Percentiles rank a stretch among this genome's conserved stretches.
Conservation (phyloP, 2,329 filamentous ascomycete genomes). For the Exophiala mesophila region DNA sequence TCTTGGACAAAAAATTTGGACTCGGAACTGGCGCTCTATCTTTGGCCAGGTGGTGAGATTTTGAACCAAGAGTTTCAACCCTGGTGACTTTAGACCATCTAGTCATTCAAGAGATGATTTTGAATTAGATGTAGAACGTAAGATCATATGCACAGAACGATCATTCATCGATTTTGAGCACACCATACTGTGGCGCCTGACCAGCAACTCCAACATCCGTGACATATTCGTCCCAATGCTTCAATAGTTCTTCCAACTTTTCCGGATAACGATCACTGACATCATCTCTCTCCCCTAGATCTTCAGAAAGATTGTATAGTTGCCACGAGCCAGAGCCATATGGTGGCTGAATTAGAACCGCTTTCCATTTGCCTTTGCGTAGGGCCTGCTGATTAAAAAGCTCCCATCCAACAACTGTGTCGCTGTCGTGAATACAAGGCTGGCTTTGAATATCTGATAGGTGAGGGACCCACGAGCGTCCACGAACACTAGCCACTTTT, state of each 20-base stretch:
- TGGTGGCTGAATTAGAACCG: constrained; percentile 73
- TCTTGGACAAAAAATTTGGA: no score
- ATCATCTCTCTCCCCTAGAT: constrained; percentile 71
- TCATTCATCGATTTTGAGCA: no score
- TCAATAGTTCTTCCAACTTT: constrained; percentile 41
- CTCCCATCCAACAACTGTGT: constrained; percentile 30
- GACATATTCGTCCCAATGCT: constrained; percentile 51
- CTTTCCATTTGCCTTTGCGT: constrained; percentile 81
- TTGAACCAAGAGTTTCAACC: no score
- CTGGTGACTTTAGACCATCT: no score
- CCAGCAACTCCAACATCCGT: not conserved
- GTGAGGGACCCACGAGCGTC: constrained; percentile 29
- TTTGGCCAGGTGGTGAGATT: no score
- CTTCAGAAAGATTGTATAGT: constrained; percentile 70
- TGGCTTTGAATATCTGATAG: constrained; percentile 30
- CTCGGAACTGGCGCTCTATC: no score
- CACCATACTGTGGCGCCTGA: no score
- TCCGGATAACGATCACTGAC: constrained; percentile 50
- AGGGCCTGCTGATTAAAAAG: constrained; percentile 47
- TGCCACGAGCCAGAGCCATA: constrained; percentile 46
- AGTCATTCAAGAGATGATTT: no score
- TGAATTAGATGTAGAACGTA: no score
- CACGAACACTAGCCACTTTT: constrained; percentile 30
- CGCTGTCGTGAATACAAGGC: constrained; percentile 18
- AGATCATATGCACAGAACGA: no score